Evolutionary conservation across 2,329 filamentous ascomycete species (phyloP), one percentile per base, ranked within the genome.

Genomic region (Colletotrichum echinochloae): DNA sequence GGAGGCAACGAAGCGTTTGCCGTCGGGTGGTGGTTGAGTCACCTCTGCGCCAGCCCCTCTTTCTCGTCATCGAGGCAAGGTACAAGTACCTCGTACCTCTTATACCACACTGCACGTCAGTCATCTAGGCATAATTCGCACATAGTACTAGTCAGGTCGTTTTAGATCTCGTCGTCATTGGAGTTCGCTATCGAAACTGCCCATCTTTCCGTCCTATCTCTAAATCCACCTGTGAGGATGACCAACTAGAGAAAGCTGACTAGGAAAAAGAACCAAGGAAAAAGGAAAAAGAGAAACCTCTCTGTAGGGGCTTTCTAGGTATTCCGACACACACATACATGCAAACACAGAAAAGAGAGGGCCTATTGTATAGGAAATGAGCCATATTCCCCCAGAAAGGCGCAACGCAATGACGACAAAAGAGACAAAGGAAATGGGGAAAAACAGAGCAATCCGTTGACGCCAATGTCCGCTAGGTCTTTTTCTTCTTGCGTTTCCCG

Each of bases 261-360:
- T 1, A 23, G 28, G 33, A 37, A 41, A 23, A 48, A 51, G 46
- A 35, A 5, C 46, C 35, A 52, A 33, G 44, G 28, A 5, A 52
- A 44, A 52, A 33, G 44, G 28, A 8, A 65, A 46, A 59, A 18
- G 2, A n/a, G 52, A 26, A 55, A 65, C 61, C 55, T 60, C 55
- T 60, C 30, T 46, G 44, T 48, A 16, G 44, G 57, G 46, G 54
- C n/a, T 49, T 54, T 60, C 46, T 68, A 62, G 55, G 66, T 71
- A 71, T 71, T 62, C 39, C 48, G 37, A 65, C 65, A 46, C n/a
- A 46, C n/a, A 46, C 44, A 46, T 3, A 46, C 44, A 46, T n/a
- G 8, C 16, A 41, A 44, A 44, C 8, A 44, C 20, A 55, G 18
- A 35, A 54, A 51, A n/a, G 6, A 16, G 12, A 37, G 11, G 20